These are phyloP conservation scores for Magnusiomyces sp. DNA, from an alignment of 1,139 yeast species.

Conservation along the genomic window DNA sequence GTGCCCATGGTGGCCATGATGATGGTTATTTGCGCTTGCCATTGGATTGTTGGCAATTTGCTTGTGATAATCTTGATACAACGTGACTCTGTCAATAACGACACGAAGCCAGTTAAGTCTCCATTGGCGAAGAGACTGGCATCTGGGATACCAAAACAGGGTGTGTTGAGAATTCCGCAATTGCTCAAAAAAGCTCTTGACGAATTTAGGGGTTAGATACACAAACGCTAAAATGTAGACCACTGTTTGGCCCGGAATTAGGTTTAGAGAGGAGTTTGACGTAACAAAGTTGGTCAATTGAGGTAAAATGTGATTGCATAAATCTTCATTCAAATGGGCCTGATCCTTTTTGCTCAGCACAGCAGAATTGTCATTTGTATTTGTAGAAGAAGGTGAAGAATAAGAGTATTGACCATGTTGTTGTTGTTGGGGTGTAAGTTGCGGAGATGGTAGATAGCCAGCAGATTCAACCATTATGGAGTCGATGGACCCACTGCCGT, in stretches of 20 bases:
- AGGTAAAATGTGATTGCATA: slow-evolving; percentile 1
- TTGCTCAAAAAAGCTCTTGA: slow-evolving; percentile 6
- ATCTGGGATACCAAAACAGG: slow-evolving; percentile 12
- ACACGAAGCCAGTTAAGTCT: slow-evolving; percentile 14
- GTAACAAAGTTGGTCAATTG: slow-evolving; percentile 2
- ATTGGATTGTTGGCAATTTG: neutral
- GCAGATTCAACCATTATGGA: too few species aligned
- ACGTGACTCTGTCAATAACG: slow-evolving; percentile 7
- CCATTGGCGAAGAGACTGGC: slow-evolving; percentile 13
- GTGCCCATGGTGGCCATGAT: neutral
- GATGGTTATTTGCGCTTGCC: neutral
- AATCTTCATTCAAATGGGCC: slow-evolving; percentile 1
- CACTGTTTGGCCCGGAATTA: slow-evolving; percentile 12
- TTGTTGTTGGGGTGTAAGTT: neutral
- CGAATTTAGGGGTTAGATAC: slow-evolving; percentile 1
- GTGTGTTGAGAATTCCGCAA: slow-evolving; percentile 9
- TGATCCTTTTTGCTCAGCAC: slow-evolving; percentile 3
- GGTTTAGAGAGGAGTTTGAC: slow-evolving; percentile 1
- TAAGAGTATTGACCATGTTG: neutral
- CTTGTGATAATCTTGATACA: neutral
- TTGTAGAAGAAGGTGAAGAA: neutral
- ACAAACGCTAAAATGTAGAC: slow-evolving; percentile 9
- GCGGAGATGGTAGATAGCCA: too few species aligned
- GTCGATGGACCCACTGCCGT: too few species aligned
- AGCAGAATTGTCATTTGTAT: neutral